Base-by-base conservation (phyloP, 371 early-diverging fungal genomes). In the Fennellomyces sp. region DNA sequence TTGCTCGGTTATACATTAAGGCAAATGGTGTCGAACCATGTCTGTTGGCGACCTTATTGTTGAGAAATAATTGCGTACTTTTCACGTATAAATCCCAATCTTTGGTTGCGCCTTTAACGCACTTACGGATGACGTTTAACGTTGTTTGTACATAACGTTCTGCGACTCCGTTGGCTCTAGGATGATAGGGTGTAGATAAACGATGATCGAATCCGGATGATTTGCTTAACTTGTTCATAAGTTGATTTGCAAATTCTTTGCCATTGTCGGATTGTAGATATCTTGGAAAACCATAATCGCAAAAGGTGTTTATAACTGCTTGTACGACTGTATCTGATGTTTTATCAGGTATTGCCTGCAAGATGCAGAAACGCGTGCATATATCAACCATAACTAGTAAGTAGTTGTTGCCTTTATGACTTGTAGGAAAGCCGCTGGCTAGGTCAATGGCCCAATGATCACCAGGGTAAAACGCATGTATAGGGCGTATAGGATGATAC, bases 401-500 rank as follows among this genome's bases (percentile, higher is more conserved):
- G 31, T 54, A 65, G 29, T 48, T 39, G 47, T 66, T 58, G 2
- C 56, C 56, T 23, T n/a, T 41, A 6, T 35, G 4, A 2, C 65
- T 55, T 19, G 58, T 56, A 10, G 31, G 23, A 45, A 68, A 58
- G 7, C 66, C 64, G 12, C 65, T 66, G 50, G 74, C 65, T 13
- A 68, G 33, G 35, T 74, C 74, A 0, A 69, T 66, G 8, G 63
- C 61, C 56, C 64, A 58, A 27, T 66, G 64, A 48, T 67, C 60
- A 23, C 64, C 64, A n/a, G 67, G 70, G 3, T 49, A n/a, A 13
- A 21, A 35, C n/a, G 68, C 58, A 41, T 35, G 4, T 6, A 73
- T 64, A 1, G 67, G 30, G 47, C 41, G 48, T 19, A 66, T 15
- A 21, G 69, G 66, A 54, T 68, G 59, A 30, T 58, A 73, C 0